Evolutionary conservation across 2,329 filamentous ascomycete species (phyloP), one percentile per base, ranked within the genome.

Genomic region (Anthostomella pinea): DNA sequence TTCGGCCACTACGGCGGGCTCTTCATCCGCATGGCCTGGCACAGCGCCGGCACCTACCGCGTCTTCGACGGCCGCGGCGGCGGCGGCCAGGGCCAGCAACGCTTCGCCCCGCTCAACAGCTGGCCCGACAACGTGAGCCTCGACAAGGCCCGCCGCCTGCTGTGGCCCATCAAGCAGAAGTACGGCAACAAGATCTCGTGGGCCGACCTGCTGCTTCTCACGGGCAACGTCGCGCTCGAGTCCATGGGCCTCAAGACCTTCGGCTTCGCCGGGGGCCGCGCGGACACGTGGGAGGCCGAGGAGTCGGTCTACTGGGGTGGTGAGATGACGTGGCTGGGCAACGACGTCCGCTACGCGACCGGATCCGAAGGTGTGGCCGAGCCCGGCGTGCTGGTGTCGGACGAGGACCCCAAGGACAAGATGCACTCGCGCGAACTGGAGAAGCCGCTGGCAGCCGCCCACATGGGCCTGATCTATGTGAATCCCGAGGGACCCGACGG

Each of bases 141-240:
- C 35, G 85, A 89, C 75, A 89, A 89, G 75, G 85, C 84, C 20
- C 84, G 85, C 38, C 83, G 85, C 46, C 76, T 89, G 38, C 69
- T 89, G 26, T 87, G 83, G 81, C 85, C 85, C 38, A 80, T 89
- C 68, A 89, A 89, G 77, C 83, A 87, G 53, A 89, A 89, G 73
- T 89, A 89, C 49, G 85, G 85, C 60, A 79, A 79, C 72, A 87
- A 85, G 70, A 84, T 89, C 63, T 88, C 85, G 0, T 89, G 85
- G 85, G 81, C 84, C 16, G 85, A 89, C 58, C 65, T 89, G 41
- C 61, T 83, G 31, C 70, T 87, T 38, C 73, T 89, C 35, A 76
- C 82, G 18, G 85, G 85, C 48, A 88, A 88, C 59, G 83, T 88
- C 11, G 83, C 85, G 30, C 73, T 89, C 46, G 85, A 89, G 66